Evolutionary conservation across 2,329 filamentous ascomycete species (phyloP), one percentile per base, ranked within the genome.

Genomic region (Trichoderma simmonsii): DNA sequence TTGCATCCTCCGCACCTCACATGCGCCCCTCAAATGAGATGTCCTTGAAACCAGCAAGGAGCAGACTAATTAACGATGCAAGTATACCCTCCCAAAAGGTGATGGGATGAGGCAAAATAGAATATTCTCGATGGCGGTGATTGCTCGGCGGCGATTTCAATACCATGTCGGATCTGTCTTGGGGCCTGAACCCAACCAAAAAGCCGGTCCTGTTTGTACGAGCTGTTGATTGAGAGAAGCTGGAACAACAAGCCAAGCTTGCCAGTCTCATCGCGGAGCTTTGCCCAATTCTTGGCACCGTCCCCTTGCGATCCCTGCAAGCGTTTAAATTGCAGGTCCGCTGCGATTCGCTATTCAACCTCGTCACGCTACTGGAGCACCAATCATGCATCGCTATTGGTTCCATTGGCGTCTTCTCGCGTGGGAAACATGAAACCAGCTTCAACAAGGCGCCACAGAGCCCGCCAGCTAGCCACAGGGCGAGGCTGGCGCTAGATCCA

Each of bases 241-340:
- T 36, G n/a, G 28, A 51, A 54, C 43, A 54, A 28, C 30, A 12
- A 24, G 34, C 54, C 64, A 34, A 56, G 24, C 24, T 24, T 24
- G 24, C 24, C 24, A 24, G 21, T 21, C 24, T 54, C 56, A 69
- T 70, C 67, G n/a, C 57, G 67, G 67, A 70, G 67, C 63, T 71
- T 59, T 60, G 63, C 28, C 63, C 61, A 59, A 28, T 62, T 68
- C 63, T 67, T 71, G 70, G 63, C 62, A 28, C 39, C 63, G 51
- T 51, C 54, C 62, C 70, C 62, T 26, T 32, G 32, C 43, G 26
- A 61, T 68, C 69, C 69, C 69, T 71, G 69, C 69, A 65, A 71
- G 60, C 54, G 21, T 60, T 65, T 71, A 62, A 68, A 68, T 72
- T 72, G 56, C 54, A 69, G 70, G 63, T 70, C 57, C 70, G 65